Conservation (phyloP, 176 grass and related monocot species). For the Rhynchospora breviuscula region DNA sequence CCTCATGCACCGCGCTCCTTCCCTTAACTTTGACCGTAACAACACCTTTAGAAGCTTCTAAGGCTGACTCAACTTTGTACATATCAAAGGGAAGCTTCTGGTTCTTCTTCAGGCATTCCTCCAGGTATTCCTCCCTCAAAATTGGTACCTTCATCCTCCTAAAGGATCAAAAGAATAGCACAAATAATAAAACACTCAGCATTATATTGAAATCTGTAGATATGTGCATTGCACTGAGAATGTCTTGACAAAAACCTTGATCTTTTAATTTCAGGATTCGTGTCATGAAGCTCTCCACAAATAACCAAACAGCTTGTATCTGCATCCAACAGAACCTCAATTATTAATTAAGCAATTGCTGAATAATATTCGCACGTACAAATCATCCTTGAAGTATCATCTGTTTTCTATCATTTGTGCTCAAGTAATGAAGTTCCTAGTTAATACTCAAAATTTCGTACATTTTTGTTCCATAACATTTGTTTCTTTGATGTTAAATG, state of each 20-base stretch:
- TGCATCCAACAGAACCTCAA: conserved; percentile 37
- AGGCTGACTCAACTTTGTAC: conserved; percentile 56
- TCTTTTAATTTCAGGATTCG: conserved; percentile 74
- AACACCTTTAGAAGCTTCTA: conserved; percentile 52
- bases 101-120: conserved; percentile 61
- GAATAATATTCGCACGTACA: background rate
- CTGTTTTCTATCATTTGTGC: background rate
- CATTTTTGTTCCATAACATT: background rate
- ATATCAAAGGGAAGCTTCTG: conserved; percentile 69
- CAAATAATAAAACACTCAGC: background rate
- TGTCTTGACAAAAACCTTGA: conserved; percentile 46
- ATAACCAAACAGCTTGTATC: conserved; percentile 77
- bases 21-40: conserved; percentile 98
- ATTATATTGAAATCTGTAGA: conserved; percentile 11
- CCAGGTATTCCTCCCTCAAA: conserved; percentile 61
- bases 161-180: conserved; percentile 28
- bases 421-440: background rate
- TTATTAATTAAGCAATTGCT: background rate
- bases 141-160: conserved; percentile 94
- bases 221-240: conserved; percentile 1
- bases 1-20: conserved; percentile 89
- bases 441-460: background rate
- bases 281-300: conserved; percentile 49
- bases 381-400: background rate
- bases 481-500: background rate